A percentile compares a stretch with the other conserved stretches of the same genome.
Evolutionary conservation across 2,329 filamentous ascomycete species (phyloP).

Genomic region (Scleromitrula shiraiana): DNA sequence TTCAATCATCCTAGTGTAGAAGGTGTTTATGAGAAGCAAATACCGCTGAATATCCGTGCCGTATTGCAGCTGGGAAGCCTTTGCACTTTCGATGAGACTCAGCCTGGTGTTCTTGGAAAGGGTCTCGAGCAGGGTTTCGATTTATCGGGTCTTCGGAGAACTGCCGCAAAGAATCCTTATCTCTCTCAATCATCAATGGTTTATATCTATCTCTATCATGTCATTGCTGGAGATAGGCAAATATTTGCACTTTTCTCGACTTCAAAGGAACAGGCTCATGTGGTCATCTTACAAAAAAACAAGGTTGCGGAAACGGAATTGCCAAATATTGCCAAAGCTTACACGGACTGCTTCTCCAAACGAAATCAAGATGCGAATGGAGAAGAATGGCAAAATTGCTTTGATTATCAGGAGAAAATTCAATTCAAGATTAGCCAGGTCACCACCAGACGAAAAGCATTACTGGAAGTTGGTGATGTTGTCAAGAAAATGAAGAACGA

Average conservation of each 20-base stretch:
- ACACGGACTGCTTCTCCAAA: slow-evolving; percentile 64
- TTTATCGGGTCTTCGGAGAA: slow-evolving; percentile 62
- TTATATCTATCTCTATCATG: slow-evolving; percentile 90
- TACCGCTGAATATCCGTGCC: slow-evolving; percentile 79
- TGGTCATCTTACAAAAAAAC: slow-evolving; percentile 79
- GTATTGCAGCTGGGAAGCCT: slow-evolving; percentile 83
- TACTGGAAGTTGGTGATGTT: slow-evolving; percentile 79
- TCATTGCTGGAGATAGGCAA: slow-evolving; percentile 82
- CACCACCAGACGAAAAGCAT: slow-evolving; percentile 79
- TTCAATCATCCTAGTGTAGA: slow-evolving; percentile 94
- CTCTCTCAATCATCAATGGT: slow-evolving; percentile 66
- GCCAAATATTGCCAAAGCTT: slow-evolving; percentile 85
- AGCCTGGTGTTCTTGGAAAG: slow-evolving; percentile 83
- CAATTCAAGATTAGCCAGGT: slow-evolving; percentile 83
- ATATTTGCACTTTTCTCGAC: slow-evolving; percentile 93
- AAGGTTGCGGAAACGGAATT: slow-evolving; percentile 73
- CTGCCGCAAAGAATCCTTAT: slow-evolving; percentile 63
- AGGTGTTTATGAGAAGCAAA: slow-evolving; percentile 91
- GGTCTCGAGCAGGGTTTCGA: slow-evolving; percentile 94
- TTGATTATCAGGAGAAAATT: slow-evolving; percentile 79
- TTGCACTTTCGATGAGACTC: slow-evolving; percentile 87
- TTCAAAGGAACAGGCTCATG: slow-evolving; percentile 66
- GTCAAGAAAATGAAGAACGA: slow-evolving; percentile 88
- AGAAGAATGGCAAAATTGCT: slow-evolving; percentile 69
- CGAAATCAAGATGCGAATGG: slow-evolving; percentile 58